Evolutionary conservation across 2,329 filamentous ascomycete genomes (phyloP).

Genomic region (Colletotrichum graminicola): DNA sequence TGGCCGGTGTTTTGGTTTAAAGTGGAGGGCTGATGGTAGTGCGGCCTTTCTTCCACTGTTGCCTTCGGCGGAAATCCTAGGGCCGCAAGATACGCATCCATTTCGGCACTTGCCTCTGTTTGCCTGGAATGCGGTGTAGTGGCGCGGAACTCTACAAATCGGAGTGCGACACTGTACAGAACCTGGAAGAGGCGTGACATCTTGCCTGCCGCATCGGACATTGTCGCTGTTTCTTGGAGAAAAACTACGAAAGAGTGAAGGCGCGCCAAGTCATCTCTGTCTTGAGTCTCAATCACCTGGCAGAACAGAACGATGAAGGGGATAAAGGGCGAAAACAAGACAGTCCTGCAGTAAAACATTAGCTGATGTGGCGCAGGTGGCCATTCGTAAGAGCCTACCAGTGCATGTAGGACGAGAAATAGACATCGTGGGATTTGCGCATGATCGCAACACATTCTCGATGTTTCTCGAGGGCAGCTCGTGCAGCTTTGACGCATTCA

Average conservation of each 20-base stretch:
- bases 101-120: conserved; percentile 53
- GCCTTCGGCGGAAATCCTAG: conserved; percentile 57
- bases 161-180: conserved; percentile 67
- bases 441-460: conserved; percentile 56
- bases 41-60: not conserved
- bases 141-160: conserved; percentile 69
- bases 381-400: conserved; percentile 50
- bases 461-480: conserved; percentile 56
- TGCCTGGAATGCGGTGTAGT: conserved; percentile 47
- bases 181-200: conserved; percentile 70
- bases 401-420: conserved; percentile 56
- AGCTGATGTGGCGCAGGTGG: not conserved
- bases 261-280: conserved; percentile 57
- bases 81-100: conserved; percentile 65
- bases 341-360: conserved; percentile 50
- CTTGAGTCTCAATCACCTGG: conserved; percentile 61
- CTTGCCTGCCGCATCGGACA: conserved; percentile 63
- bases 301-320: conserved; percentile 68
- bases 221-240: conserved; percentile 61
- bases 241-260: conserved; percentile 64
- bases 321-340: conserved; percentile 66
- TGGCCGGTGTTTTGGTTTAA: conserved; percentile 30
- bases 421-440: conserved; percentile 51
- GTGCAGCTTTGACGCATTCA: conserved; percentile 58
- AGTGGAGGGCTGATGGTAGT: conserved; percentile 6